These are phyloP conservation scores for Saccharomyces pastorianus DNA, from an alignment of 1,139 yeast species.

Conservation along the genomic window DNA sequence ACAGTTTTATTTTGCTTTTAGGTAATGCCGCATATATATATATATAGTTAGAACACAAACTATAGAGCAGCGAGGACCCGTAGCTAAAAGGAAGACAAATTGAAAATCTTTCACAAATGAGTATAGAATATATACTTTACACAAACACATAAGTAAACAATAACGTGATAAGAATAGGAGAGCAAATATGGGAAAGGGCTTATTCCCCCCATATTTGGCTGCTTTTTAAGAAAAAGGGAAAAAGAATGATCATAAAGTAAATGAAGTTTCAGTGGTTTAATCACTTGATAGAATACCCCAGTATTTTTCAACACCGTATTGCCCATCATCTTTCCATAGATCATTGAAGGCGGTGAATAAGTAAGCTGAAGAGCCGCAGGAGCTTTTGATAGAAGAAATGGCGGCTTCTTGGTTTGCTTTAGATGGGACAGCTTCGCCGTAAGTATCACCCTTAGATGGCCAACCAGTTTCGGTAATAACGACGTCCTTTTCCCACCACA, in stretches of 20 bases:
- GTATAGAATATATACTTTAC: not conserved
- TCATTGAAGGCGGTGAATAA: conserved; percentile 70
- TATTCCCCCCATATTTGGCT: not conserved
- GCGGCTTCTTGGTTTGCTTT: conserved; percentile 53
- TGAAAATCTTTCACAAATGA: not conserved
- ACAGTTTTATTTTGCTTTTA: not conserved
- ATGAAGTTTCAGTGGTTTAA: not conserved
- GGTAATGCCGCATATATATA: not conserved
- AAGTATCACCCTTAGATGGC: conserved; percentile 64
- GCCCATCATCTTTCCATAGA: conserved; percentile 67
- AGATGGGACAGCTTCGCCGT: conserved; percentile 64
- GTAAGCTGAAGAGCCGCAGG: conserved; percentile 48
- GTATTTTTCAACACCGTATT: conserved; percentile 58
- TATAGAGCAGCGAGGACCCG: not conserved
- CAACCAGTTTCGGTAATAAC: conserved; percentile 73
- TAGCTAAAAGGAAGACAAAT: not conserved
- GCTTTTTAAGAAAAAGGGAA: not conserved
- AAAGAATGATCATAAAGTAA: not conserved
- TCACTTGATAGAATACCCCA: conserved; percentile 48
- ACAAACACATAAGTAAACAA: not conserved
- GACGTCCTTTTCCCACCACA: conserved; percentile 55
- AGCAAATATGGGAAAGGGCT: not conserved
- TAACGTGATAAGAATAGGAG: not conserved
- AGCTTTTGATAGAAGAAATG: conserved; percentile 44
- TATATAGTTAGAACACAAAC: not conserved